phyloP scores from a whole-genome alignment of 208 protist species.

The Leishmania arabica region DNA sequence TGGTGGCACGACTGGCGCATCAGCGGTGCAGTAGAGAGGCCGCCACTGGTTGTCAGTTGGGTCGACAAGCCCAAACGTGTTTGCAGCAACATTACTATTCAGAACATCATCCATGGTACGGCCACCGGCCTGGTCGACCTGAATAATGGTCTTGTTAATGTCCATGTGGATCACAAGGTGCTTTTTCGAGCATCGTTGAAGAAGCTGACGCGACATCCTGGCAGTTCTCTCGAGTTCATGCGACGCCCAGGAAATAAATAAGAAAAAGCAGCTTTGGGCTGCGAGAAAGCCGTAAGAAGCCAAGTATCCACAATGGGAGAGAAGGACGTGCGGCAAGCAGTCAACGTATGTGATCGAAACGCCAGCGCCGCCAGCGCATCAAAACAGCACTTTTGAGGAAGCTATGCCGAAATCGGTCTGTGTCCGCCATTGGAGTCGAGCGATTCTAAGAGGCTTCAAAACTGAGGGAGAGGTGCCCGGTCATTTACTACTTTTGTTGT shows the following conservation, averaged over 20 bases:
- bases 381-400: background rate
- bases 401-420: background rate
- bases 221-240: background rate
- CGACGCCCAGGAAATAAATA: background rate
- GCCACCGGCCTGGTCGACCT: constrained; percentile 77
- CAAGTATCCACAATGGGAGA: background rate
- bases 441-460: background rate
- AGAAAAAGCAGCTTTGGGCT: background rate
- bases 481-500: constrained; percentile 1
- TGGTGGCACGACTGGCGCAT: constrained; percentile 7
- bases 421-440: too few species aligned
- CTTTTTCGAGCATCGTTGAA: constrained; percentile 54
- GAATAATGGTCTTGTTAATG: constrained; percentile 92
- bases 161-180: constrained; percentile 90
- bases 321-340: background rate
- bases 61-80: constrained; percentile 65
- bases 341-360: background rate
- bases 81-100: constrained; percentile 86
- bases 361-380: background rate
- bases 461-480: background rate
- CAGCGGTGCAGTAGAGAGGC: constrained; percentile 53
- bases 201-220: constrained; percentile 55
- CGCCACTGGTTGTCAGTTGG: constrained; percentile 34
- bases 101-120: constrained; percentile 81
- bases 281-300: background rate